phyloP scores from a whole-genome alignment of 108 stramenopile genomes.

The Cylindrotheca closterium region DNA sequence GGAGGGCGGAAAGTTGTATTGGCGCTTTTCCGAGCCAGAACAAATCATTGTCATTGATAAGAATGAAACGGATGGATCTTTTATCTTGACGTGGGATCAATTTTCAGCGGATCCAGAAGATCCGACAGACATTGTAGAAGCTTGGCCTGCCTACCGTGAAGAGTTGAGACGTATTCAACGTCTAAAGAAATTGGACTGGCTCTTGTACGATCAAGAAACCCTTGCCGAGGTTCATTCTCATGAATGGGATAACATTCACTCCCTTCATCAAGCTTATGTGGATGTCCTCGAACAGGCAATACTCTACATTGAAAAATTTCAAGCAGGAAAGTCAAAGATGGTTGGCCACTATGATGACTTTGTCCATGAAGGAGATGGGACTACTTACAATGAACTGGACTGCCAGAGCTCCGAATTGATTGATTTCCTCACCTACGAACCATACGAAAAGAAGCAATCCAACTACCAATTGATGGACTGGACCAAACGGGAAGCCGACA shows the following conservation, averaged over 20 bases:
- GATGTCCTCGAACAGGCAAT: constrained; percentile 28
- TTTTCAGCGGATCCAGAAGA: too few species aligned
- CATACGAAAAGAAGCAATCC: constrained; percentile 15
- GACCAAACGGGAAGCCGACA: constrained; percentile 6
- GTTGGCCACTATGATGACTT: not conserved
- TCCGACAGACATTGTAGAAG: too few species aligned
- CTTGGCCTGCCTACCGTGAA: too few species aligned
- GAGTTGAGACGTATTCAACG: too few species aligned
- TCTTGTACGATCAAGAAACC: too few species aligned
- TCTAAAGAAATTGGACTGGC: too few species aligned
- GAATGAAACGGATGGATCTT: not conserved
- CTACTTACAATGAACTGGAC: not conserved
- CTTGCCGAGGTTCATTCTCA: constrained; percentile 23
- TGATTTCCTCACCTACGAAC: constrained; percentile 14
- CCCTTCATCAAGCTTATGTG: constrained; percentile 25
- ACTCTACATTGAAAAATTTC: not conserved
- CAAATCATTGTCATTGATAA: constrained; percentile 7
- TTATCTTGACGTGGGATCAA: too few species aligned
- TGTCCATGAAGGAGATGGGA: not conserved
- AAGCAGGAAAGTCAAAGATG: not conserved
- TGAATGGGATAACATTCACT: constrained; percentile 27
- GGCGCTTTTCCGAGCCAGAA: constrained; percentile 19
- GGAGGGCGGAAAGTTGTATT: constrained; percentile 7
- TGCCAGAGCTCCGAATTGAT: constrained; percentile 7
- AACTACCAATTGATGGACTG: constrained; percentile 32